phyloP scores from a whole-genome alignment of 176 grass and related monocot species.

The Echinochloa phyllopogon region DNA sequence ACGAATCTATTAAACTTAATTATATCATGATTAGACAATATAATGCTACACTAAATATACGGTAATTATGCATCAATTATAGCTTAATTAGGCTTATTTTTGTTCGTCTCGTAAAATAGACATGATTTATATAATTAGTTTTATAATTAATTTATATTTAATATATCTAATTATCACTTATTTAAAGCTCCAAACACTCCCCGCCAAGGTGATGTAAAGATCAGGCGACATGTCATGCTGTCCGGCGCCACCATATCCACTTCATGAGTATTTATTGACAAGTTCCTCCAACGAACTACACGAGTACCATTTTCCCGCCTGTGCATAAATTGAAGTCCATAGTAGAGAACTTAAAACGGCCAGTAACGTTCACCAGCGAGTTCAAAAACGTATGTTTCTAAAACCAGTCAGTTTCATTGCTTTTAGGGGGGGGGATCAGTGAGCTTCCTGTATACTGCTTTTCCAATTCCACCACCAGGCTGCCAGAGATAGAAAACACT shows the following conservation, averaged over 20 bases:
- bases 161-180: too few species aligned
- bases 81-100: too few species aligned
- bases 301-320: not conserved
- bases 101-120: too few species aligned
- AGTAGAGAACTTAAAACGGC: not conserved
- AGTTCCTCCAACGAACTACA: slow-evolving; percentile 11
- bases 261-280: slow-evolving; percentile 39
- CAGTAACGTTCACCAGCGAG: not conserved
- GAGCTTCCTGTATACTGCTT: not conserved
- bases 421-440: not conserved
- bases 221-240: not conserved
- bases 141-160: too few species aligned
- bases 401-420: not conserved
- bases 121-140: too few species aligned
- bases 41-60: too few species aligned
- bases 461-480: not conserved
- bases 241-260: slow-evolving; percentile 18
- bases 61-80: too few species aligned
- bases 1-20: too few species aligned
- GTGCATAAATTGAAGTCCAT: slow-evolving; percentile 18
- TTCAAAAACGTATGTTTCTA: not conserved
- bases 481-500: not conserved
- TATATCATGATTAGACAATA: too few species aligned
- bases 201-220: not conserved
- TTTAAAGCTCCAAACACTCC: too few species aligned